These are phyloP conservation scores for Dactylellina leptospora DNA, from an alignment of 2,329 filamentous ascomycete genomes.

Conservation along the genomic window DNA sequence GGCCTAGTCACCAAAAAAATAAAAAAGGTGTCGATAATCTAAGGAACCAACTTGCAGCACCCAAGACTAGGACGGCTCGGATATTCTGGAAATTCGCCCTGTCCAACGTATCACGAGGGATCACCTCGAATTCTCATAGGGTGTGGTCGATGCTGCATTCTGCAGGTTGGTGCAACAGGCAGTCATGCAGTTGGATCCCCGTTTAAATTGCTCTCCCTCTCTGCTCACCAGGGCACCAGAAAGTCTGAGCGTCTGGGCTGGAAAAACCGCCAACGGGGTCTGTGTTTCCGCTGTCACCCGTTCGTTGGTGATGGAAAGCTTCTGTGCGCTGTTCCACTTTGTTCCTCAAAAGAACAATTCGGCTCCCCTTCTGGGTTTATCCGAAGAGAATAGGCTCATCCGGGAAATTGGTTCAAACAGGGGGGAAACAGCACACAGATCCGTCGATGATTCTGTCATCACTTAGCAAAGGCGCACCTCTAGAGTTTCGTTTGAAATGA, in stretches of 20 bases:
- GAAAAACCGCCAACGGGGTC: constrained; percentile 23
- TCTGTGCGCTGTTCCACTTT: background rate
- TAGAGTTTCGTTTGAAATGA: too few species aligned
- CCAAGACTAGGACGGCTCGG: constrained; percentile 36
- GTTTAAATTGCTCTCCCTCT: constrained; percentile 36
- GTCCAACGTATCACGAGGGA: constrained; percentile 43
- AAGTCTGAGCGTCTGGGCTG: constrained; percentile 16
- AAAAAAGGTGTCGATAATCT: too few species aligned
- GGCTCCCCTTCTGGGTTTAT: background rate
- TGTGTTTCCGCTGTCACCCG: constrained; percentile 44
- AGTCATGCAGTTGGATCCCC: constrained; percentile 2
- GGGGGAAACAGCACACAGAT: too few species aligned
- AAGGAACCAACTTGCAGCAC: background rate
- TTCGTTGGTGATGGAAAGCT: background rate
- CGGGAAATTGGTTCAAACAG: too few species aligned
- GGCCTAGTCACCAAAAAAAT: constrained; percentile 18
- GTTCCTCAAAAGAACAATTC: background rate
- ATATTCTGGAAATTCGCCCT: constrained; percentile 41
- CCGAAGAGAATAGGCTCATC: constrained; percentile 14
- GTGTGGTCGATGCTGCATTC: constrained; percentile 4
- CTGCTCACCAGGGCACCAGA: constrained; percentile 1
- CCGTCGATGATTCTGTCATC: too few species aligned
- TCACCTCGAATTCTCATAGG: constrained; percentile 12
- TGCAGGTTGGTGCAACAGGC: constrained; percentile 27
- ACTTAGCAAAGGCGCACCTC: too few species aligned